Evolutionary conservation across 495 filamentous ascomycete genomes (phyloP).

Genomic region (Platismatia glauca): DNA sequence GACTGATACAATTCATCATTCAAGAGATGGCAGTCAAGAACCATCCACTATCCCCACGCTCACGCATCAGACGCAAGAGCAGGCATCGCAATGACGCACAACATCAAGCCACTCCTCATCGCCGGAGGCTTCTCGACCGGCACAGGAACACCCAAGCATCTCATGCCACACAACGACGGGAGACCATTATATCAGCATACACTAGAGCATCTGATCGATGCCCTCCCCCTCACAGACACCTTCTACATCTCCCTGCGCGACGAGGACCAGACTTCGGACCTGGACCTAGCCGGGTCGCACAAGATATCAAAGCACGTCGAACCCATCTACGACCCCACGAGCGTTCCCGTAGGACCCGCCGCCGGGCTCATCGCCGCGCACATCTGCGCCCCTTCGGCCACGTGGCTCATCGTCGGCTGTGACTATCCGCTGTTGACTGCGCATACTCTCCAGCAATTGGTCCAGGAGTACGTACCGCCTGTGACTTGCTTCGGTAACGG

Average conservation of each 20-base stretch:
- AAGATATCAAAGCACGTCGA: neutral
- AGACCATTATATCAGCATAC: neutral
- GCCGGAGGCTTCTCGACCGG: neutral
- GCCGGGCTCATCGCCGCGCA: conserved; percentile 27
- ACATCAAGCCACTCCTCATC: neutral
- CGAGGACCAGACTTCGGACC: neutral
- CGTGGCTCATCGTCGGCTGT: conserved; percentile 26
- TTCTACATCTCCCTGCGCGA: conserved; percentile 7
- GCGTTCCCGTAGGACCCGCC: neutral
- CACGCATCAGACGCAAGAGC: neutral
- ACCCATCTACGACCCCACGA: neutral
- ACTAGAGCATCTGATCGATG: neutral
- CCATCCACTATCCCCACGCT: too few species aligned
- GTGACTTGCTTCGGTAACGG: neutral
- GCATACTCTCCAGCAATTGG: neutral
- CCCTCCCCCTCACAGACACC: neutral
- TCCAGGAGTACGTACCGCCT: neutral
- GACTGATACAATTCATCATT: too few species aligned
- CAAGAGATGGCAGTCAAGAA: too few species aligned
- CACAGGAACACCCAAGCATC: neutral
- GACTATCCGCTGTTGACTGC: conserved; percentile 25
- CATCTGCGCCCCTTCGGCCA: conserved; percentile 15
- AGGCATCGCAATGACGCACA: neutral
- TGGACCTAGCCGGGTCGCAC: neutral
- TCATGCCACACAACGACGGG: neutral